Base-by-base conservation (phyloP, 345 rosid genomes). In the Syzygium jambos region DNA sequence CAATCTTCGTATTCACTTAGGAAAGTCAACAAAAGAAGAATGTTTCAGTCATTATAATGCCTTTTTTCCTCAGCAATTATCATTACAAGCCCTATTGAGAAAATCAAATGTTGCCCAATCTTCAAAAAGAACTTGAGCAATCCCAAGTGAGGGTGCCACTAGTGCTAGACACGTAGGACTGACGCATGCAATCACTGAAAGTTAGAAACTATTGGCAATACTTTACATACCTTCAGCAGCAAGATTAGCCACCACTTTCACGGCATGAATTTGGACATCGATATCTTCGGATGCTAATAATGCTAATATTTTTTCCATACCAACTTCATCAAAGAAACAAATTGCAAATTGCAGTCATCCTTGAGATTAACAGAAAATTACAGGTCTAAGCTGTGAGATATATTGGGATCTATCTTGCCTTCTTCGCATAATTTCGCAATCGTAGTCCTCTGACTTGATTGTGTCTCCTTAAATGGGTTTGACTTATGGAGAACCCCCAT, bases 341-440 rank as follows among this genome's bases (percentile, higher is more conserved):
- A 89, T 88, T 68, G 83, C 88, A 59, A 91, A 21, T 89, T 46
- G 43, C 25, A 30, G 49, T 25, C 51, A 65, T 27, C 38, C 85
- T 43, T 21, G 43, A 73, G 41, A 55, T 17, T n/a, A 56, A 65
- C 22, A 49, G 23, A 25, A 86, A 16, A 49, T 29, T 53, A 52
- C 9, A 53, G 51, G 51, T 41, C 30, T 85, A 52, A 29, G 65
- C 73, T 57, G 27, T 34, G 61, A 53, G 78, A 6, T 34, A 59
- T 29, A 88, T 51, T 29, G 53, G 77, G 78, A 86, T 27, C 86
- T 53, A 46, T 86, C 90, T 78, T 93, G 90, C 99, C 99, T 95
- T 97, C 97, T 93, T 96, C 98, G 38, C 99, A 96, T 88, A 97
- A 94, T 91, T 95, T 96, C 53, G 99, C 96, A 91, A 97, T 93